Conservation (phyloP, 169 alveolate genomes). For the Blepharisma undulans region DNA sequence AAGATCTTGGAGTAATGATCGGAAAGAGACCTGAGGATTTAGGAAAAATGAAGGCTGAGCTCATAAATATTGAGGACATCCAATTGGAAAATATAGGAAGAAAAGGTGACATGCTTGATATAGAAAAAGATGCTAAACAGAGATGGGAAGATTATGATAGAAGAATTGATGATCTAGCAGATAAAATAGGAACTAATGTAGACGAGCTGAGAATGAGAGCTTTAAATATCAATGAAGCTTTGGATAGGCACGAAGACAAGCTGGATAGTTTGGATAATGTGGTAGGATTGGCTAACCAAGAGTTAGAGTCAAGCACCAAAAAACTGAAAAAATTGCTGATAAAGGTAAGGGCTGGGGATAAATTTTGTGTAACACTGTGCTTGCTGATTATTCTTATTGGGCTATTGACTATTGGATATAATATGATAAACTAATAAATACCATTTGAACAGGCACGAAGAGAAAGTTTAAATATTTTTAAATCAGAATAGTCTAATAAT, state of each 20-base stretch:
- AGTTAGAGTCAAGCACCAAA: slow-evolving; percentile 4
- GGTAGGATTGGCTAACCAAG: background rate
- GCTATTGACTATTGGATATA: background rate
- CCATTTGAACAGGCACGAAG: background rate
- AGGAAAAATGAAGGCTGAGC: slow-evolving; percentile 1
- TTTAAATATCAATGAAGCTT: background rate
- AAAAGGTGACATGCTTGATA: background rate
- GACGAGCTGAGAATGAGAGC: background rate
- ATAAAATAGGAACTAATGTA: slow-evolving; percentile 7
- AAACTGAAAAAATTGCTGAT: background rate
- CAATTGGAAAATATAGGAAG: background rate
- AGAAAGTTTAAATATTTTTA: too few relatives aligned
- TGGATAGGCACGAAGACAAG: slow-evolving; percentile 8
- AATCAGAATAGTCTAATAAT: background rate
- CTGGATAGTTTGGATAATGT: slow-evolving; percentile 1
- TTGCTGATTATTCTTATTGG: slow-evolving; percentile 15
- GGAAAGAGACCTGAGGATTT: background rate
- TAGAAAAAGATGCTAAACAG: background rate
- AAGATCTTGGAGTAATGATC: background rate
- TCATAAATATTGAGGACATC: background rate
- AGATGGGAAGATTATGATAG: background rate
- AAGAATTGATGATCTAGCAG: slow-evolving; percentile 1
- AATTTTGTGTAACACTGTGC: slow-evolving; percentile 11
- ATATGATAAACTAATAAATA: background rate
- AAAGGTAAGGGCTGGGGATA: slow-evolving; percentile 20